Percentiles rank a stretch among this genome's conserved stretches.
Conservation (phyloP, 495 filamentous ascomycete genomes). For the Annulohypoxylon nitens region DNA sequence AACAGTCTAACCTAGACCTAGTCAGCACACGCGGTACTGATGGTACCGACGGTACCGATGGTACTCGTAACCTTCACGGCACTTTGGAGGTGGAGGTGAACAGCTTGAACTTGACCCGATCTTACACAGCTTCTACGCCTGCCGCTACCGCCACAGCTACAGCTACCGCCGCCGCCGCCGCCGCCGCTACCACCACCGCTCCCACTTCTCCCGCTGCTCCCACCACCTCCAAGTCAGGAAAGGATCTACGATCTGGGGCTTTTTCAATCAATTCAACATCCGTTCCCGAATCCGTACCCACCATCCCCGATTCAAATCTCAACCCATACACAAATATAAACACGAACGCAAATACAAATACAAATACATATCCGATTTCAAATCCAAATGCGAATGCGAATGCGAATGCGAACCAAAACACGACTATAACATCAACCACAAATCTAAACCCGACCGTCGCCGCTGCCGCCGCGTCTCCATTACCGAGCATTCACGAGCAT, state of each 20-base stretch:
- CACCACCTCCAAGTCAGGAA: constrained; percentile 28
- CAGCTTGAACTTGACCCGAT: constrained; percentile 27
- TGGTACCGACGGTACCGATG: neutral
- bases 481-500: constrained; percentile 48
- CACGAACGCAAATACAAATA: constrained; percentile 19
- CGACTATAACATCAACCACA: constrained; percentile 13
- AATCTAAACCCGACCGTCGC: constrained; percentile 21
- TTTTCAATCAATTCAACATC: constrained; percentile 46
- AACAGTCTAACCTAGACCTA: constrained; percentile 17
- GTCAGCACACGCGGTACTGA: constrained; percentile 27
- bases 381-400: constrained; percentile 14
- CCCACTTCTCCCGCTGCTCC: constrained; percentile 18
- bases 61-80: neutral
- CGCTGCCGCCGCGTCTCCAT: constrained; percentile 27
- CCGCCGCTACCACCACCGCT: neutral
- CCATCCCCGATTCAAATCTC: constrained; percentile 22
- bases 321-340: constrained; percentile 16
- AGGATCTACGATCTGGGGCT: constrained; percentile 37
- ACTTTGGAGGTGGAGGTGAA: constrained; percentile 9
- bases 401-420: constrained; percentile 9
- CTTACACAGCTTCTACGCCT: constrained; percentile 2
- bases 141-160: constrained; percentile 3
- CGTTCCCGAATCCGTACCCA: constrained; percentile 24
- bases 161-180: neutral
- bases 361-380: neutral